Conservation (phyloP, 306 rosid species). For the Malus domestica region ASM211411v1 NC_041797.1:33802501-33803000, state of each 20-base stretch:
- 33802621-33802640: not conserved
- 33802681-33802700: not conserved
- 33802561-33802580: not conserved
- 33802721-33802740: not conserved
- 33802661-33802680: not conserved
- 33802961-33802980: conserved; percentile 88
- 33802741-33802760: not conserved
- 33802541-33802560: not conserved
- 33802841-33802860: conserved; percentile 20
- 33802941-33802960: conserved; percentile 57
- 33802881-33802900: conserved; percentile 99
- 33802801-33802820: not conserved
- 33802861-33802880: conserved; percentile 98
- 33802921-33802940: conserved; percentile 90
- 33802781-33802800: not conserved
- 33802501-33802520: not conserved
- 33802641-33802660: not conserved
- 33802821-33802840: not conserved
- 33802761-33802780: not conserved
- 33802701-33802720: not conserved
- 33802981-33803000: conserved; percentile 82
- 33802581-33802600: not conserved
- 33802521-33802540: not conserved
- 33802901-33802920: conserved; percentile 97
- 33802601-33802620: not conserved